Percentiles rank a stretch among this genome's conserved stretches.
phyloP scores from a whole-genome alignment of 1,284 basidiomycete genomes.

The Rhodotorula sp. region DNA sequence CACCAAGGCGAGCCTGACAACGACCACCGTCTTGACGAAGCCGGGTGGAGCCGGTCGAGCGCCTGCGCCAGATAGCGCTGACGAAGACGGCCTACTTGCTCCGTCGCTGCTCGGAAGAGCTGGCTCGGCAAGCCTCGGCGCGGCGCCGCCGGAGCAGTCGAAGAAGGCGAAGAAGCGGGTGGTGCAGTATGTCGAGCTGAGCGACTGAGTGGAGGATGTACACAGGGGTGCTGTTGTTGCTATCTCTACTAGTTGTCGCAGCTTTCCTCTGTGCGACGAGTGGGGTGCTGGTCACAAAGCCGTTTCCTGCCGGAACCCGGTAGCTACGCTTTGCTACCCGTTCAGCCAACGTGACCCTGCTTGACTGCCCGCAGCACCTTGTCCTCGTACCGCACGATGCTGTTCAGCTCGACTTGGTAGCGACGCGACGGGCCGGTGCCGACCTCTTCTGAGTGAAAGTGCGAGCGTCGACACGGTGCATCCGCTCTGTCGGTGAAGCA shows the following conservation, averaged over 20 bases:
- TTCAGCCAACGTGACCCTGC: neutral
- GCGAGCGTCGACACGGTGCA: neutral
- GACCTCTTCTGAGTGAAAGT: neutral
- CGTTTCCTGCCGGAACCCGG: neutral
- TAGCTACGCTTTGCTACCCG: neutral
- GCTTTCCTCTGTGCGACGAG: too few species aligned
- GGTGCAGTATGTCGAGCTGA: constrained; percentile 28
- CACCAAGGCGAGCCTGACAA: too few species aligned
- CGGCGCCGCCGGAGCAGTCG: neutral
- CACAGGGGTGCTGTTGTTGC: too few species aligned
- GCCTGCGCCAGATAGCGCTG: too few species aligned
- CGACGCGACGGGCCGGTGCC: neutral
- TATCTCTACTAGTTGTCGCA: too few species aligned
- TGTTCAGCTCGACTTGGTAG: neutral
- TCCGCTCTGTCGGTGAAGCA: neutral
- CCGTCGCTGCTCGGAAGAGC: too few species aligned
- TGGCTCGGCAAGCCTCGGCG: too few species aligned
- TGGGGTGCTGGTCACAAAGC: neutral
- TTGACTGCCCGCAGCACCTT: too few species aligned
- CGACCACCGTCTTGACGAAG: neutral
- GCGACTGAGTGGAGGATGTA: constrained; percentile 2
- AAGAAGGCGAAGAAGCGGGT: constrained; percentile 3
- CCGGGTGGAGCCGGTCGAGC: neutral
- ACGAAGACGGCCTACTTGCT: too few species aligned
- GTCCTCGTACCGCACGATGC: neutral